Percentiles rank a stretch among this genome's conserved stretches.
Conservation (phyloP, 176 grass and related monocot genomes). For the Pontederia paniculata region DNA sequence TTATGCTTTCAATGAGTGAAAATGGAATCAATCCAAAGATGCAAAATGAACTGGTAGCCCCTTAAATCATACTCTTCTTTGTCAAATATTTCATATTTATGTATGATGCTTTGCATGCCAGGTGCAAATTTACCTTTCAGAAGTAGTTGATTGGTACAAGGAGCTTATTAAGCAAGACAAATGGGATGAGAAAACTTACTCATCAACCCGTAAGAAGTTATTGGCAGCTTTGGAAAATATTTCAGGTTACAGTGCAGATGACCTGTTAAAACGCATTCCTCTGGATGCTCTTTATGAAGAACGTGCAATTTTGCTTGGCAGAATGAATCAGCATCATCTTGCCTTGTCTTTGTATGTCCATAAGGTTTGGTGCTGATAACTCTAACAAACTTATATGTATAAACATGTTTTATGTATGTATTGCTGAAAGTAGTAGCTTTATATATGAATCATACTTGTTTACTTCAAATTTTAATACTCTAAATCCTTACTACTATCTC, state of each 20-base stretch:
- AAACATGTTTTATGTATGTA: too few species aligned
- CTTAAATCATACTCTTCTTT: too few species aligned
- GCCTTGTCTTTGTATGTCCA: slow-evolving; percentile 95
- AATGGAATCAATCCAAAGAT: slow-evolving; percentile 83
- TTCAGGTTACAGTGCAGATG: slow-evolving; percentile 82
- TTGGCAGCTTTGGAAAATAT: slow-evolving; percentile 73
- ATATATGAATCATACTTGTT: too few species aligned
- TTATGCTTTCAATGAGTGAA: slow-evolving; percentile 94
- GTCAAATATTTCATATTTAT: neutral
- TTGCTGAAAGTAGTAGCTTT: too few species aligned
- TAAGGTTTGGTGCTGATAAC: slow-evolving; percentile 37
- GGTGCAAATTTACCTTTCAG: slow-evolving; percentile 98
- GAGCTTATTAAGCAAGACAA: slow-evolving; percentile 74
- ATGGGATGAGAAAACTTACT: slow-evolving; percentile 83
- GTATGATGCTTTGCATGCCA: slow-evolving; percentile 24
- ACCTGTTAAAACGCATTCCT: slow-evolving; percentile 74
- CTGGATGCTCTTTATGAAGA: slow-evolving; percentile 90
- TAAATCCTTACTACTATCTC: too few species aligned
- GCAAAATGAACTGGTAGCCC: slow-evolving; percentile 89
- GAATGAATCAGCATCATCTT: slow-evolving; percentile 83
- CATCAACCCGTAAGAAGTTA: slow-evolving; percentile 79
- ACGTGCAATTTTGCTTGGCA: slow-evolving; percentile 83
- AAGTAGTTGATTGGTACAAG: slow-evolving; percentile 86
- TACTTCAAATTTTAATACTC: too few species aligned
- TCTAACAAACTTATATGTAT: too few species aligned